A percentile compares a stretch with the other conserved stretches of the same genome.
phyloP scores from a whole-genome alignment of 306 rosid species.

The Sphenostylis stenocarpa region DNA sequence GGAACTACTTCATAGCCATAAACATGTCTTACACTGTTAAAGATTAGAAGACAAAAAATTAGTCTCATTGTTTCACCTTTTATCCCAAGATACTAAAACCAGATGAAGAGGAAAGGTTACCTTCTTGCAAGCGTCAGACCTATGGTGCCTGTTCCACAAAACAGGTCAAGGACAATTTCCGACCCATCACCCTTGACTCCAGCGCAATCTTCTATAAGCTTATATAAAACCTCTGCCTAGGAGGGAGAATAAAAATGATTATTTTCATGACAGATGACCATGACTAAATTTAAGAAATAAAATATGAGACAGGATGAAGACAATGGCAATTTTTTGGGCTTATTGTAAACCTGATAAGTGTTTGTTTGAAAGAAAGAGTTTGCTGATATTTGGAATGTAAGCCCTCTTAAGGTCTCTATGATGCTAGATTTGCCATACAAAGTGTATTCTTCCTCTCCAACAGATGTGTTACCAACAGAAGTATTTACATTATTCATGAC shows the following conservation, averaged over 20 bases:
- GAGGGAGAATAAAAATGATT: constrained; percentile 25
- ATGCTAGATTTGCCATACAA: constrained; percentile 83
- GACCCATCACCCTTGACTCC: constrained; percentile 83
- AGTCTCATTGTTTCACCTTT: constrained; percentile 5
- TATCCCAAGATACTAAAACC: constrained; percentile 19
- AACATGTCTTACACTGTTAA: constrained; percentile 72
- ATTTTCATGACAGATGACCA: constrained; percentile 16
- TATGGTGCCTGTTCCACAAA: constrained; percentile 98
- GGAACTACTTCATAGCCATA: constrained; percentile 94
- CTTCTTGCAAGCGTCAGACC: constrained; percentile 91
- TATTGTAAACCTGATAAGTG: constrained; percentile 70
- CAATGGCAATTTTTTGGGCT: constrained; percentile 11
- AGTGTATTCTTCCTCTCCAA: constrained; percentile 88
- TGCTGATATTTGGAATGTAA: constrained; percentile 93
- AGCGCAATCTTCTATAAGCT: constrained; percentile 81
- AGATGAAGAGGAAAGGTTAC: constrained; percentile 41
- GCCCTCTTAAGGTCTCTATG: constrained; percentile 83
- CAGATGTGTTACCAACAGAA: constrained; percentile 91
- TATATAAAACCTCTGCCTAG: constrained; percentile 92
- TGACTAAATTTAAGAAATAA: constrained; percentile 34
- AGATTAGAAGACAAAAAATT: constrained; percentile 24
- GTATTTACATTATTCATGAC: constrained; percentile 79
- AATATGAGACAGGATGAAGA: neutral
- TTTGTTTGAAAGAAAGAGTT: constrained; percentile 97
- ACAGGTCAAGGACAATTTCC: constrained; percentile 90